A percentile compares a stretch with the other conserved stretches of the same genome.
Evolutionary conservation across 2,329 filamentous ascomycete genomes (phyloP).

Genomic region (Talaromyces sp.): DNA sequence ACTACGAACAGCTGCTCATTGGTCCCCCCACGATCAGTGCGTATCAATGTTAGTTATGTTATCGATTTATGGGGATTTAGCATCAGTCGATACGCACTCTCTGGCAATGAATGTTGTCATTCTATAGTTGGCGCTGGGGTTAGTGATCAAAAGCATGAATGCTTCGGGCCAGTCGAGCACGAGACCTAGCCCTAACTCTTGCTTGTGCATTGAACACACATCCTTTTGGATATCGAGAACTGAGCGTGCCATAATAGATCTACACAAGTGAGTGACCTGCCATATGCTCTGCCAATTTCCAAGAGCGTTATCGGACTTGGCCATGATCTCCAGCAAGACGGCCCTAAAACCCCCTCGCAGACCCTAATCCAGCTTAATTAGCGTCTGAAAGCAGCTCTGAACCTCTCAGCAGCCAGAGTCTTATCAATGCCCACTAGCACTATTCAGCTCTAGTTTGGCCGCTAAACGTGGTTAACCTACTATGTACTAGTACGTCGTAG

Average conservation of each 20-base stretch:
- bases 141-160: neutral
- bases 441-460: neutral
- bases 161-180: neutral
- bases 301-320: slow-evolving; percentile 5
- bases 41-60: neutral
- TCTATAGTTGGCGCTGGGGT: neutral
- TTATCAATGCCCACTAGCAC: slow-evolving; percentile 5
- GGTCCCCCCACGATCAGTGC: slow-evolving; percentile 2
- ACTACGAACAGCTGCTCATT: neutral
- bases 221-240: neutral
- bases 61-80: neutral
- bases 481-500: too few relatives aligned
- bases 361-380: neutral
- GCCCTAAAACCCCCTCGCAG: neutral
- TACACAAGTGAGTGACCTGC: neutral
- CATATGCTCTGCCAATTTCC: neutral
- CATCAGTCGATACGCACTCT: neutral
- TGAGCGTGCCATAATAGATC: neutral
- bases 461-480: neutral
- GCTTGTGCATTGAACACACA: neutral
- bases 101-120: neutral
- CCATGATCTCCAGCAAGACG: neutral
- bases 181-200: neutral
- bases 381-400: neutral
- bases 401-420: slow-evolving; percentile 11